These are phyloP conservation scores for Ophiostoma australiae DNA, from an alignment of 2,329 filamentous ascomycete genomes.

Conservation along the genomic window DNA sequence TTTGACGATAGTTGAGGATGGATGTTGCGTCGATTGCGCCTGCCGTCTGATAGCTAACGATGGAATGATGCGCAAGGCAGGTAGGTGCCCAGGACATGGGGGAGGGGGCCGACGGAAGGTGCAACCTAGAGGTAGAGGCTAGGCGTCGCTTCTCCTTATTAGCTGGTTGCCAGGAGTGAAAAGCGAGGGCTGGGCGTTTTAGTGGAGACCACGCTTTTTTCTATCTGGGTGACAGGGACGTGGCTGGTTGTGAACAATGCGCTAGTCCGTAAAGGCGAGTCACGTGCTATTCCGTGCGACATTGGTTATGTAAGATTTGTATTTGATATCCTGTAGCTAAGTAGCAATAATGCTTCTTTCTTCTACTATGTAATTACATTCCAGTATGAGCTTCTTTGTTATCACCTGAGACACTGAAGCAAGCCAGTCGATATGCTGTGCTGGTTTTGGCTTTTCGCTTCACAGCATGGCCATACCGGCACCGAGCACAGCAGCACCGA, in stretches of 20 bases:
- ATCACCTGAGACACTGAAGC: background rate
- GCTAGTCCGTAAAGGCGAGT: background rate
- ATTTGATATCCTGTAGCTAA: background rate
- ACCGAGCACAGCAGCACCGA: background rate
- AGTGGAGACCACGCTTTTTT: background rate
- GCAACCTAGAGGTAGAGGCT: background rate
- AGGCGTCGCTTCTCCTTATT: background rate
- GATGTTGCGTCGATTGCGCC: background rate
- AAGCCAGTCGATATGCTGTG: background rate
- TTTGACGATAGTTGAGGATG: background rate
- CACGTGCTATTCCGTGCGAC: background rate
- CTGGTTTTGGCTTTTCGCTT: background rate
- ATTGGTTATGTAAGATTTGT: background rate
- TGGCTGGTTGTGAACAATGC: background rate
- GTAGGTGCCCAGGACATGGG: conserved; percentile 3
- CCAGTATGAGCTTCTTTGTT: background rate
- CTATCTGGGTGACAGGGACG: background rate
- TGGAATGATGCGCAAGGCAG: conserved; percentile 5
- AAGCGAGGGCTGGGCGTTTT: conserved; percentile 8
- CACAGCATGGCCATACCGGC: background rate
- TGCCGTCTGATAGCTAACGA: conserved; percentile 6
- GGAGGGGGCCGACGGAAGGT: conserved; percentile 7
- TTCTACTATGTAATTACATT: too few species aligned
- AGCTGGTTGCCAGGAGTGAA: conserved; percentile 17
- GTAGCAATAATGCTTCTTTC: background rate